These are phyloP conservation scores for Hericium rajendrae DNA, from an alignment of 768 basidiomycete genomes.

Conservation along the genomic window DNA sequence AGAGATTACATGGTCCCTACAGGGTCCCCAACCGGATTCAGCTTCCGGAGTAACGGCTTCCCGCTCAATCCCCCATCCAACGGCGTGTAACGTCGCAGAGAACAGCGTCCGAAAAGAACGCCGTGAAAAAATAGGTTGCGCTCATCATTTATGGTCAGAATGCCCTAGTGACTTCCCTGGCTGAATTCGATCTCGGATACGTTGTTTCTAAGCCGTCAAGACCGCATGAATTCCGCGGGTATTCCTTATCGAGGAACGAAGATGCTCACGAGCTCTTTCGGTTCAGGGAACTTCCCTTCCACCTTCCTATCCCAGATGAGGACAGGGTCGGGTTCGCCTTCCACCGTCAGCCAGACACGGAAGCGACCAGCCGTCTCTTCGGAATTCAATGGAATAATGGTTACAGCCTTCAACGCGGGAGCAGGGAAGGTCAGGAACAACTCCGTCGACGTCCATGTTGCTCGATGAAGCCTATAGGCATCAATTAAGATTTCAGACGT, in stretches of 20 bases:
- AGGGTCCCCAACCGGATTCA: too few relatives aligned
- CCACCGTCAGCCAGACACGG: slow-evolving; percentile 70
- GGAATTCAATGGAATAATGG: slow-evolving; percentile 62
- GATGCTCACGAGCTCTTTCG: slow-evolving; percentile 64
- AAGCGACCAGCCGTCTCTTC: slow-evolving; percentile 87
- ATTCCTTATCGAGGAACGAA: not conserved
- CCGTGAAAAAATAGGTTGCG: too few relatives aligned
- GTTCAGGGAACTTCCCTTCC: slow-evolving; percentile 88
- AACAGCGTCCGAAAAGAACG: too few relatives aligned
- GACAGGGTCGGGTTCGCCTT: slow-evolving; percentile 24
- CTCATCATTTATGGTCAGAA: slow-evolving; percentile 47
- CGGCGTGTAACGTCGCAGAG: too few relatives aligned
- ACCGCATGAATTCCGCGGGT: slow-evolving; percentile 1
- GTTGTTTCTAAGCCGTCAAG: slow-evolving; percentile 60
- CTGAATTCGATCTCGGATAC: slow-evolving; percentile 73
- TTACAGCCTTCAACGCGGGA: slow-evolving; percentile 55
- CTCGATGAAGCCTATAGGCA: slow-evolving; percentile 71
- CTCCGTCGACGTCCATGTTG: slow-evolving; percentile 91
- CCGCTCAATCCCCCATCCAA: too few relatives aligned
- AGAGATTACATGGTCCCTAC: too few relatives aligned
- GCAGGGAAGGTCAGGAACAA: slow-evolving; percentile 86
- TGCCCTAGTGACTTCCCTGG: slow-evolving; percentile 81
- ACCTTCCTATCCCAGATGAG: slow-evolving; percentile 86
- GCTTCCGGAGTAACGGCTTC: too few relatives aligned
- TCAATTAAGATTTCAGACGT: not conserved